Evolutionary conservation across 139 green algal species (phyloP), one percentile per base, ranked within the genome.

Genomic region (Yamagishiella unicocca): DNA sequence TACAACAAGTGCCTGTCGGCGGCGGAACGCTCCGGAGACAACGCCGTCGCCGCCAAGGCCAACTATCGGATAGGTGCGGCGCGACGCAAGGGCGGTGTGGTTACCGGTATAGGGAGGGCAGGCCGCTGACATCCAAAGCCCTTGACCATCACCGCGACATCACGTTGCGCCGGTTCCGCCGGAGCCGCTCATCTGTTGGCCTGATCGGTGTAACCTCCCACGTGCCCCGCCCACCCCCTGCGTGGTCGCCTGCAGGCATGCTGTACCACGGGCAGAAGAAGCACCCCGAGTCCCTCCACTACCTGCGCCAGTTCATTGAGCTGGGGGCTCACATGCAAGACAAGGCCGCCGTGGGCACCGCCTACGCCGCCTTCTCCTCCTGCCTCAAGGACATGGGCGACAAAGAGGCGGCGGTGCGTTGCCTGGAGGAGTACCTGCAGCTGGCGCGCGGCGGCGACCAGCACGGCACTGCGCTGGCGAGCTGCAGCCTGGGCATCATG

Each of bases 401-500:
- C 75, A 45, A 61, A 22, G 46, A 79, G 19, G 87, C 74, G 14
- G 90, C 92, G 31, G 85, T 95, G 37, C 74, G 78, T 42, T 91
- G 84, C 21, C 87, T 96, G 61, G 89, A 94, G 67, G 72, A 75
- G 22, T 96, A 93, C 75, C 71, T 97, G 38, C 79, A 89, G 74
- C 61, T 95, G 68, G 53, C 50, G 33, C 62, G 43, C 24, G 62
- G 83, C 43, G 70, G 50, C 22, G 54, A 61, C 40, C 70, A 76
- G 61, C 76, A 85, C n/a, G 93, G 92, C 43, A 92, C 93, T 2
- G 94, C 94, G 17, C 85, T 89, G 40, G 95, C 94, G 8, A 94
- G 89, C 88, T 96, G 94, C 92, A 92, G 81, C 46, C 89, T 97
- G n/a, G 95, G 95, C 40, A 89, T 93, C 64, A 88, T 96, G 31